Conservation (phyloP, 305 asterid species). For the Plantago lanceolata region DNA sequence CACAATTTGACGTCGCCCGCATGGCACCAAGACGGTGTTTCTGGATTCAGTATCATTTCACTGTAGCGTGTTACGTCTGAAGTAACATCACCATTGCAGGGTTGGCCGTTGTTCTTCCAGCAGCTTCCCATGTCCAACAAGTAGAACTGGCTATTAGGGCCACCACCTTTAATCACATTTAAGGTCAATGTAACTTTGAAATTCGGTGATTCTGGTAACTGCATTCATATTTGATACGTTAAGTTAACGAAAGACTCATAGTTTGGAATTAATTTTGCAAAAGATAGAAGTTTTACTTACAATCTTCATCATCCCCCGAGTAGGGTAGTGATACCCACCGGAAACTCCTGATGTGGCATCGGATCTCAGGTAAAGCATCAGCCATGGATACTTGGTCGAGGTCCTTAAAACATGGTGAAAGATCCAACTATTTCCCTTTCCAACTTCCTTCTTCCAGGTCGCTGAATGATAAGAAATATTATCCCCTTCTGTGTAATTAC, state of each 20-base stretch:
- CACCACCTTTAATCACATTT: slow-evolving; percentile 57
- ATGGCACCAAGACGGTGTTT: slow-evolving; percentile 53
- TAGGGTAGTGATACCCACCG: slow-evolving; percentile 72
- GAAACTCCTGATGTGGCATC: slow-evolving; percentile 63
- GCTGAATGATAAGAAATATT: slow-evolving; percentile 52
- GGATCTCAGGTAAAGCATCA: slow-evolving; percentile 75
- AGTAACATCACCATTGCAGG: slow-evolving; percentile 61
- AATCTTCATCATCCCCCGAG: slow-evolving; percentile 65
- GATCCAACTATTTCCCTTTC: slow-evolving; percentile 65
- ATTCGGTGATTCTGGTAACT: slow-evolving; percentile 72
- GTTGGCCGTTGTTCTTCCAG: slow-evolving; percentile 69
- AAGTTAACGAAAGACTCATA: background rate
- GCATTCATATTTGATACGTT: slow-evolving; percentile 5
- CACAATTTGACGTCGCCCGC: slow-evolving; percentile 39
- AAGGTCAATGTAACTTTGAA: slow-evolving; percentile 58
- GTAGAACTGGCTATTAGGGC: slow-evolving; percentile 66
- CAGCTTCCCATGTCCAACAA: slow-evolving; percentile 74
- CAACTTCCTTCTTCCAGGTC: slow-evolving; percentile 64
- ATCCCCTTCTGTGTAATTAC: slow-evolving; percentile 22
- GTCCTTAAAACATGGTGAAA: slow-evolving; percentile 64
- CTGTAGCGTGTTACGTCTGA: slow-evolving; percentile 68
- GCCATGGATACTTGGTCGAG: slow-evolving; percentile 68
- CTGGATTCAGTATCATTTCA: slow-evolving; percentile 66
- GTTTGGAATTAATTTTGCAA: background rate
- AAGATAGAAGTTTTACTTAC: slow-evolving; percentile 33